Evolutionary conservation across 257 asterid genomes (phyloP).

Genomic region (Hygrophila difformis): DNA sequence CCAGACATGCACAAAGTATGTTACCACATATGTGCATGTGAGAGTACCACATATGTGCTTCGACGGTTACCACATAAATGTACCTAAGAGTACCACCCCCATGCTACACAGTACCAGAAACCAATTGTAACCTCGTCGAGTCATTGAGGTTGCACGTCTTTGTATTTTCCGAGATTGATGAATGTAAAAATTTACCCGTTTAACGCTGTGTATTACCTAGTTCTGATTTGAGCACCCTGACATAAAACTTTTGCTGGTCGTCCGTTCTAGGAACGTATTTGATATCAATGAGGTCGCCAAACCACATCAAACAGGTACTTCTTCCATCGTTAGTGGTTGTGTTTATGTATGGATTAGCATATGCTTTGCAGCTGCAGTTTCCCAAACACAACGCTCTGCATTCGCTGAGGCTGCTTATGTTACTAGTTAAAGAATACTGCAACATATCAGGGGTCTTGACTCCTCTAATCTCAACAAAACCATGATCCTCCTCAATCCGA

Average conservation of each 20-base stretch:
- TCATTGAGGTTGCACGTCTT: too few relatives aligned
- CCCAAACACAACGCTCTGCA: conserved; percentile 19
- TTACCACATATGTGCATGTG: too few relatives aligned
- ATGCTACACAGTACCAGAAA: too few relatives aligned
- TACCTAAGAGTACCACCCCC: too few relatives aligned
- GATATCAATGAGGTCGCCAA: conserved; percentile 29
- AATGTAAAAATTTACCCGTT: not conserved
- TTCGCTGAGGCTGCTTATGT: conserved; percentile 20
- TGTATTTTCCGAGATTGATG: not conserved
- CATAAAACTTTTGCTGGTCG: conserved; percentile 21
- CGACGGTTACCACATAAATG: too few relatives aligned
- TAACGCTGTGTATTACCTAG: conserved; percentile 15
- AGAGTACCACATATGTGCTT: too few relatives aligned
- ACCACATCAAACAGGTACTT: conserved; percentile 28
- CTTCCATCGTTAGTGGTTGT: conserved; percentile 18
- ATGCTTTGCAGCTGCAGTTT: conserved; percentile 23
- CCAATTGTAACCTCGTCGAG: too few relatives aligned
- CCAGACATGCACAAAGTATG: too few relatives aligned
- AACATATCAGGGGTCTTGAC: conserved; percentile 22
- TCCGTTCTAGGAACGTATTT: conserved; percentile 16
- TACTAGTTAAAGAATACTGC: conserved; percentile 11
- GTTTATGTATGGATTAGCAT: conserved; percentile 25
- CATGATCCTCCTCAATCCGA: conserved; percentile 18
- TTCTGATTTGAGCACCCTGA: conserved; percentile 28
- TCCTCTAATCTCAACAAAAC: conserved; percentile 15